These are phyloP conservation scores for Puccinellia tenuiflora DNA, from an alignment of 176 grass and related monocot species.

Conservation along the genomic window DNA sequence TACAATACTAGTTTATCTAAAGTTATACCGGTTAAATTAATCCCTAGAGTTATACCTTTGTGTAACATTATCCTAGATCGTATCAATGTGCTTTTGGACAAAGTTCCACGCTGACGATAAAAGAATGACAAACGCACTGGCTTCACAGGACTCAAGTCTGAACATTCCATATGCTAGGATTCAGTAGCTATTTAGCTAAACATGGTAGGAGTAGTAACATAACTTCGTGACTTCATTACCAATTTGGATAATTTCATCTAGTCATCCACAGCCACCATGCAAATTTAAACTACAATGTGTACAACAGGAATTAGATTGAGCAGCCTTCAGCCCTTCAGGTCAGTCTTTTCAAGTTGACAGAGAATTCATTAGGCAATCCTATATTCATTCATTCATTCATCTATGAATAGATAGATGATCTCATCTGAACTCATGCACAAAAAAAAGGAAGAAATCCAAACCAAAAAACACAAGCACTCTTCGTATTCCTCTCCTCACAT, in stretches of 20 bases:
- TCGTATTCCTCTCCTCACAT: conserved; percentile 15
- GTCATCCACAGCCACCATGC: not conserved
- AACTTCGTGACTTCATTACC: not conserved
- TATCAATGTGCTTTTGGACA: not conserved
- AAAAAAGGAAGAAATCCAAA: conserved; percentile 4
- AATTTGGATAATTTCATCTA: not conserved
- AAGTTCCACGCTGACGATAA: conserved; percentile 22
- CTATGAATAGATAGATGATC: conserved; percentile 24
- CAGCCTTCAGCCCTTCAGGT: not conserved
- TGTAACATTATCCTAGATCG: conserved; percentile 8
- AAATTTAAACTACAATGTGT: conserved; percentile 8
- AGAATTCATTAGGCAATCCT: conserved; percentile 21
- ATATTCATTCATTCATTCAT: conserved; percentile 29
- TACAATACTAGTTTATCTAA: not conserved
- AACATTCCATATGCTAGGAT: conserved; percentile 31
- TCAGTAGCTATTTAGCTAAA: not conserved
- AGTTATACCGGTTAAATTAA: conserved; percentile 5
- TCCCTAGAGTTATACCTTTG: conserved; percentile 13
- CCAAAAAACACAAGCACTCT: conserved; percentile 37
- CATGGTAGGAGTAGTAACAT: not conserved
- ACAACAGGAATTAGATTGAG: not conserved
- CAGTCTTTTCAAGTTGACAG: conserved; percentile 8
- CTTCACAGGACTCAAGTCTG: conserved; percentile 2
- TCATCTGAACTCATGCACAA: conserved; percentile 25
- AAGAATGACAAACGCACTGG: not conserved